phyloP scores from a whole-genome alignment of 1,284 basidiomycete species.

The Fomitopsis palustris region DNA sequence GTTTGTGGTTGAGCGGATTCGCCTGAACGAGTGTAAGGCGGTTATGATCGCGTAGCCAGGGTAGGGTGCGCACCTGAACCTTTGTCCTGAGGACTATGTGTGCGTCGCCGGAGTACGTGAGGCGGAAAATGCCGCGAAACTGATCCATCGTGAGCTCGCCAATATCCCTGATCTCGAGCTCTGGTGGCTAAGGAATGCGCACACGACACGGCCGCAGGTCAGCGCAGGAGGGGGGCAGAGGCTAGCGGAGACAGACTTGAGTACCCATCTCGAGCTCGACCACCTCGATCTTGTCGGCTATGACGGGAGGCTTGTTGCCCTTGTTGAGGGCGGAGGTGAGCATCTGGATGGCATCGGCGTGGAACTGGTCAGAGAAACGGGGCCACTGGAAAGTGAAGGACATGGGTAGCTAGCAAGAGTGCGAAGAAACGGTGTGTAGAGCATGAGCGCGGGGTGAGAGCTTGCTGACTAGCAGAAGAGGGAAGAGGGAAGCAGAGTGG shows the following conservation, averaged over 20 bases:
- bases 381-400: conserved; percentile 99
- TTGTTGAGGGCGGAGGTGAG: conserved; percentile 95
- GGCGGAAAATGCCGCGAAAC: conserved; percentile 94
- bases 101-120: conserved; percentile 96
- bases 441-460: conserved; percentile 4
- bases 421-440: neutral
- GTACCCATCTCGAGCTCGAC: conserved; percentile 98
- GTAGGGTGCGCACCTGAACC: conserved; percentile 69
- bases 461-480: neutral
- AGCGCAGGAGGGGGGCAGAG: conserved; percentile 3
- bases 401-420: conserved; percentile 45
- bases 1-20: conserved; percentile 92
- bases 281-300: conserved; percentile 96
- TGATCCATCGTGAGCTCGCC: conserved; percentile 95
- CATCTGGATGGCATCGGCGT: conserved; percentile 91
- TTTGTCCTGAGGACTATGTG: conserved; percentile 95
- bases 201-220: neutral
- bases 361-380: conserved; percentile 93
- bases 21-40: conserved; percentile 48
- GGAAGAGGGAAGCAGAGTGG: neutral
- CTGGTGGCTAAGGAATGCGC: conserved; percentile 70
- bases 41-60: neutral
- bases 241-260: conserved; percentile 54
- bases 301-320: conserved; percentile 96
- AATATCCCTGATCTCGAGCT: conserved; percentile 96